Conservation (phyloP, 2,329 filamentous ascomycete species). For the Xylariaceae sp. region DNA sequence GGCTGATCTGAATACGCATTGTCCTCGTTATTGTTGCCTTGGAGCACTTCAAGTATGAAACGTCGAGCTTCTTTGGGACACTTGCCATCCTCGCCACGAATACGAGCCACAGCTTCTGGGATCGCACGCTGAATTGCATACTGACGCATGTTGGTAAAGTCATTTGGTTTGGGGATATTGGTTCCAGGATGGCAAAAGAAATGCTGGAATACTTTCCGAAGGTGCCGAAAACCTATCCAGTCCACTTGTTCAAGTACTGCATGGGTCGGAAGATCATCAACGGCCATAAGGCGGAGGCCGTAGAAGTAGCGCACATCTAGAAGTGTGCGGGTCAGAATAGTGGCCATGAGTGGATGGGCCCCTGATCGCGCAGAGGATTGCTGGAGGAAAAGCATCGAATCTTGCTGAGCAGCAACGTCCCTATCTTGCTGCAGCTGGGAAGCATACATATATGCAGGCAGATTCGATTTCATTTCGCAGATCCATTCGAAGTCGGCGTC, state of each 20-base stretch:
- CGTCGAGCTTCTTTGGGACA: slow-evolving; percentile 76
- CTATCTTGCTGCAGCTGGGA: slow-evolving; percentile 96
- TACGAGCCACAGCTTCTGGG: slow-evolving; percentile 72
- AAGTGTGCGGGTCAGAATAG: slow-evolving; percentile 82
- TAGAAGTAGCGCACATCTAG: slow-evolving; percentile 93
- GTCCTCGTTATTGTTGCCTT: slow-evolving; percentile 90
- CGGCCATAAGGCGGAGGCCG: slow-evolving; percentile 84
- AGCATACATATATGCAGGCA: slow-evolving; percentile 96
- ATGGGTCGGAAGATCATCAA: slow-evolving; percentile 73
- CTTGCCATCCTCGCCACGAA: slow-evolving; percentile 71
- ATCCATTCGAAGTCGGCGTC: slow-evolving; percentile 99
- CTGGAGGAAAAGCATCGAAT: slow-evolving; percentile 73
- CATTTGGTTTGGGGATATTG: slow-evolving; percentile 79
- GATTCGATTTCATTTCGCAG: slow-evolving; percentile 74
- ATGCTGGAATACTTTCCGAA: slow-evolving; percentile 81
- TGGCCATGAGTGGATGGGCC: slow-evolving; percentile 79
- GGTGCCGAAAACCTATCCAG: slow-evolving; percentile 78
- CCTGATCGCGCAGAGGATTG: slow-evolving; percentile 45
- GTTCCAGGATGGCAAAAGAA: slow-evolving; percentile 82
- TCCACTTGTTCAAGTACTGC: slow-evolving; percentile 63
- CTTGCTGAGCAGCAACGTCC: slow-evolving; percentile 85
- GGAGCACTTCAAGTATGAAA: slow-evolving; percentile 84
- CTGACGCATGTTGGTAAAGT: slow-evolving; percentile 82
- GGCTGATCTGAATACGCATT: slow-evolving; percentile 87
- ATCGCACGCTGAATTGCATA: slow-evolving; percentile 86